phyloP scores from a whole-genome alignment of 257 asterid genomes.

The Salvia miltiorrhiza region DNA sequence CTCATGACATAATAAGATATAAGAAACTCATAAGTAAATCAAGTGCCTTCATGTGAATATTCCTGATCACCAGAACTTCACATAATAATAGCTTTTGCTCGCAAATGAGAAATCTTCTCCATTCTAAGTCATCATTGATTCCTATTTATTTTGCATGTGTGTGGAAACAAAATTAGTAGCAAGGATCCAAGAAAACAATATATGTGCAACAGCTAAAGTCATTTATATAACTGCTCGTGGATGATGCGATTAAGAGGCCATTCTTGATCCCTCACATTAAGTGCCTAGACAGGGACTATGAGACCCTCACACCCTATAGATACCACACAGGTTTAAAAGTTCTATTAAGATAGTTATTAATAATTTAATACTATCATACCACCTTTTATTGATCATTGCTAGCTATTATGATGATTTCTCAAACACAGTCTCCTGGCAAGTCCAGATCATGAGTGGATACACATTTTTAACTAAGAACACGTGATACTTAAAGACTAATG shows the following conservation, averaged over 20 bases:
- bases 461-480: not conserved
- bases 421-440: not conserved
- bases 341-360: conserved; percentile 12
- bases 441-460: not conserved
- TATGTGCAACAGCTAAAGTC: not conserved
- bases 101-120: not conserved
- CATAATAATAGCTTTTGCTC: not conserved
- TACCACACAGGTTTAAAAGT: not conserved
- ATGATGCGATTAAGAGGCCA: not conserved
- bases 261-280: not conserved
- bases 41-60: not conserved
- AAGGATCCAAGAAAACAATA: not conserved
- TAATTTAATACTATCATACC: not conserved
- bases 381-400: not conserved
- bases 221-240: not conserved
- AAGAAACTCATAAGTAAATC: not conserved
- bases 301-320: not conserved
- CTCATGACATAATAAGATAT: not conserved
- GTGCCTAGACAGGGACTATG: conserved; percentile 15
- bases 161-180: not conserved
- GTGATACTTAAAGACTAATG: not conserved
- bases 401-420: not conserved
- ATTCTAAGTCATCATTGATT: not conserved
- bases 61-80: conserved; percentile 10
- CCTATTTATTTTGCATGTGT: not conserved